These are phyloP conservation scores for Discostella stelligera DNA, from an alignment of 352 stramenopile genomes.

Conservation along the genomic window DNA sequence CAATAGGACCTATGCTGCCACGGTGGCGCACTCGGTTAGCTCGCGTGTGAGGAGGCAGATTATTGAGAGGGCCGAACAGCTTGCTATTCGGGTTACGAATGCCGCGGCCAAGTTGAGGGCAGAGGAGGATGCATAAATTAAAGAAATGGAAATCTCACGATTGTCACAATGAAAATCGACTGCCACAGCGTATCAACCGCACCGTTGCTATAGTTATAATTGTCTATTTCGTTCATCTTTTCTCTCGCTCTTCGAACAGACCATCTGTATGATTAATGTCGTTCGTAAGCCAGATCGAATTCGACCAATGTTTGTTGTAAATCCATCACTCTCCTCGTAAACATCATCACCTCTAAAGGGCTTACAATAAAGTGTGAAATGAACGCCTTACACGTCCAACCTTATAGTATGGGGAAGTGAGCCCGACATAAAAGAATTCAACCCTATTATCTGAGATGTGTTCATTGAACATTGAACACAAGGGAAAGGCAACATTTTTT, in stretches of 20 bases:
- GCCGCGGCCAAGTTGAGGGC: constrained; percentile 94
- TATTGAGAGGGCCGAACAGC: constrained; percentile 96
- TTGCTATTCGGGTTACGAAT: constrained; percentile 98
- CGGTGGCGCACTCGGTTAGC: constrained; percentile 98
- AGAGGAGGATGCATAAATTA: constrained; percentile 90
- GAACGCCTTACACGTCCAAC: no score
- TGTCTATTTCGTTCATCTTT: background rate
- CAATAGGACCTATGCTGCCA: constrained; percentile 98
- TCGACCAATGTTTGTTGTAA: no score
- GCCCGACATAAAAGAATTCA: no score
- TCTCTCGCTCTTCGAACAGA: background rate
- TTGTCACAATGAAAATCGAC: background rate
- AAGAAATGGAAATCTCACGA: constrained; percentile 31
- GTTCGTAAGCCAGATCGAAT: no score
- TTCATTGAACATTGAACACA: no score
- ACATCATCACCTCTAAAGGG: no score
- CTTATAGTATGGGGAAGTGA: no score
- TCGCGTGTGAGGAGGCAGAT: constrained; percentile 95
- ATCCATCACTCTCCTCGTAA: no score
- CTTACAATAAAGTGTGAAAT: no score
- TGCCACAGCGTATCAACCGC: background rate
- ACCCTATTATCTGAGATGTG: no score
- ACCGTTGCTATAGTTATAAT: background rate
- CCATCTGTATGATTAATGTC: background rate
- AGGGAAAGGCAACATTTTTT: no score